Percentiles rank a stretch among this genome's conserved stretches.
Evolutionary conservation across 1,139 yeast species (phyloP).

Genomic region (Geotrichum candidum): DNA sequence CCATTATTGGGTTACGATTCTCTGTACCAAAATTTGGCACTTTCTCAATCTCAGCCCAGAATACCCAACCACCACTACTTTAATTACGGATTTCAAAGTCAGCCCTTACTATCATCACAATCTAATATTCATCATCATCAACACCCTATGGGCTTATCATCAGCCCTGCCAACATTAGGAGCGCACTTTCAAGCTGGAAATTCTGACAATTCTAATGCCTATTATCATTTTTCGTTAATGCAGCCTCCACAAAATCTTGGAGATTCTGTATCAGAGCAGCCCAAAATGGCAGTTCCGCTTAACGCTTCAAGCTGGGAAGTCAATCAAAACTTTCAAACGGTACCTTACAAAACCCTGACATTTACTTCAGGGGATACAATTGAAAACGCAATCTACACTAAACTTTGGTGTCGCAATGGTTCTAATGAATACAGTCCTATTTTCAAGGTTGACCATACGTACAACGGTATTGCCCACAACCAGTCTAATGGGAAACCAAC

Average conservation of each 20-base stretch:
- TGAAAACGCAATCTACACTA: constrained; percentile 2
- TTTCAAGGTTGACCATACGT: constrained; percentile 6
- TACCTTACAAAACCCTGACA: not conserved
- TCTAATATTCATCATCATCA: not conserved
- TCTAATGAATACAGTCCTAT: constrained; percentile 15
- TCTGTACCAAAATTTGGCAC: not conserved
- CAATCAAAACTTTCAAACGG: not conserved
- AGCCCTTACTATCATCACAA: not conserved
- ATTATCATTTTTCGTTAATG: not conserved
- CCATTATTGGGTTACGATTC: not conserved
- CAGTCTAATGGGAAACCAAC: not conserved
- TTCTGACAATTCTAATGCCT: not conserved
- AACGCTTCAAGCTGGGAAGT: not conserved
- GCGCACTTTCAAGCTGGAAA: not conserved
- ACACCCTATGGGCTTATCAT: not conserved
- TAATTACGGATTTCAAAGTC: not conserved
- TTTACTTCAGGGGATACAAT: not conserved
- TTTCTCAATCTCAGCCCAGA: not conserved
- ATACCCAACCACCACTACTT: not conserved
- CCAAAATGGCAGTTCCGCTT: not conserved
- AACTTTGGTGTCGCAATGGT: constrained; percentile 3
- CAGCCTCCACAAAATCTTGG: not conserved
- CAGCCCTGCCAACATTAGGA: not conserved
- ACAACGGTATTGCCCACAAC: not conserved
- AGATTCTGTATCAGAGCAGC: not conserved